A percentile compares a stretch with the other conserved stretches of the same genome.
Evolutionary conservation across 192 early-diverging fungal genomes (phyloP).

Genomic region (Backusella luteola): DNA sequence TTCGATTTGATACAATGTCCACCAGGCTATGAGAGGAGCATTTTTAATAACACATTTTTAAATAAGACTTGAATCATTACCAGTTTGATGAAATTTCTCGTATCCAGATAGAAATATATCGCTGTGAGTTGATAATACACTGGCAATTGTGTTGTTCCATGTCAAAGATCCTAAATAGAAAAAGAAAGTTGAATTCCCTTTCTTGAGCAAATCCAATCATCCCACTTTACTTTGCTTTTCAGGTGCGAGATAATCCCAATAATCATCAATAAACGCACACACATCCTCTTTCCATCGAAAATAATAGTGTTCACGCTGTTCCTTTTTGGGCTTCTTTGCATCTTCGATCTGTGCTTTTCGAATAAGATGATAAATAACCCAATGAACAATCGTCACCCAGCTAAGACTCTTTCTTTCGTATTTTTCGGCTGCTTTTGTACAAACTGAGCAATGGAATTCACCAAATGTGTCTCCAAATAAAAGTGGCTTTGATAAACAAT

Average conservation of each 20-base stretch:
- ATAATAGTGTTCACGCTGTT: slow-evolving; percentile 55
- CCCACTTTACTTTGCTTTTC: slow-evolving; percentile 55
- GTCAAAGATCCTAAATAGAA: slow-evolving; percentile 58
- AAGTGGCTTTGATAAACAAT: slow-evolving; percentile 52
- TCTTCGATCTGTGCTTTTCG: slow-evolving; percentile 35
- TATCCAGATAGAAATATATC: slow-evolving; percentile 74
- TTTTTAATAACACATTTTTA: not conserved
- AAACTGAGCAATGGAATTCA: slow-evolving; percentile 74
- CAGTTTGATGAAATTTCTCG: slow-evolving; percentile 65
- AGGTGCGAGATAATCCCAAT: slow-evolving; percentile 73
- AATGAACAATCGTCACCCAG: slow-evolving; percentile 69
- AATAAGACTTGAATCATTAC: slow-evolving; percentile 37
- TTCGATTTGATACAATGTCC: slow-evolving; percentile 49
- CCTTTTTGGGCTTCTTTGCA: slow-evolving; percentile 13
- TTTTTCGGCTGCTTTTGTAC: slow-evolving; percentile 57
- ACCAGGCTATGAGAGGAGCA: slow-evolving; percentile 38
- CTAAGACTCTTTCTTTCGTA: slow-evolving; percentile 69
- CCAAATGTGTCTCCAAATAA: slow-evolving; percentile 75
- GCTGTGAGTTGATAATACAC: slow-evolving; percentile 76
- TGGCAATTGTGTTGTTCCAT: slow-evolving; percentile 87
- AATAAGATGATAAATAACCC: slow-evolving; percentile 75
- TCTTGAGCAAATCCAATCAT: not conserved
- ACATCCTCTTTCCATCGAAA: slow-evolving; percentile 83
- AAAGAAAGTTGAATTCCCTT: not conserved
- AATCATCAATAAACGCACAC: slow-evolving; percentile 69